Evolutionary conservation across 2,329 filamentous ascomycete species (phyloP).

Genomic region (Stagonosporopsis cucurbitacearum): DNA sequence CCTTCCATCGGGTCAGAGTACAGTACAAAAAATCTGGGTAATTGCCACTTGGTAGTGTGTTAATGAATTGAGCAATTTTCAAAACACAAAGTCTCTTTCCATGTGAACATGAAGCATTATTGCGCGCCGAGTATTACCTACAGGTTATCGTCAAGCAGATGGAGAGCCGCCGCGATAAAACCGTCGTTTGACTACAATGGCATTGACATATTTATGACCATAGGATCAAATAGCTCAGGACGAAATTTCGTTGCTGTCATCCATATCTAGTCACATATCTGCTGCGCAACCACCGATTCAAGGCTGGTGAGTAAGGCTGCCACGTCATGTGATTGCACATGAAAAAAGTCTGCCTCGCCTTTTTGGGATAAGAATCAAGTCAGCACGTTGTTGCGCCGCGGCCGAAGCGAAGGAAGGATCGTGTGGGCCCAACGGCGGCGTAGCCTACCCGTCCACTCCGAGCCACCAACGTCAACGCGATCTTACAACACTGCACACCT

Average conservation of each 20-base stretch:
- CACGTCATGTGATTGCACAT: constrained; percentile 2
- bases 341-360: constrained; percentile 18
- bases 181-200: too few relatives aligned
- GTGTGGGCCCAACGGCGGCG: constrained; percentile 6
- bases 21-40: background rate
- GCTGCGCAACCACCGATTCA: background rate
- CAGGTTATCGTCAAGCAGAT: too few relatives aligned
- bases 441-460: constrained; percentile 3
- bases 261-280: background rate
- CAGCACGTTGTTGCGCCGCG: background rate
- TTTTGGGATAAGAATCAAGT: background rate
- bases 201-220: too few relatives aligned
- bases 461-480: constrained; percentile 3
- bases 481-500: constrained; percentile 1
- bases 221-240: too few relatives aligned
- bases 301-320: background rate
- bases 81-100: background rate
- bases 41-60: background rate
- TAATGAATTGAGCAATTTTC: background rate
- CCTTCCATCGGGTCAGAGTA: background rate
- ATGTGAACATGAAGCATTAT: background rate
- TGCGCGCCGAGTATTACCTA: background rate
- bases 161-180: too few relatives aligned
- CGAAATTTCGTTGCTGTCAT: background rate
- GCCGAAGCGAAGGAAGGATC: constrained; percentile 8